phyloP scores from a whole-genome alignment of 2,329 filamentous ascomycete genomes.

The Fusarium siculi region DNA sequence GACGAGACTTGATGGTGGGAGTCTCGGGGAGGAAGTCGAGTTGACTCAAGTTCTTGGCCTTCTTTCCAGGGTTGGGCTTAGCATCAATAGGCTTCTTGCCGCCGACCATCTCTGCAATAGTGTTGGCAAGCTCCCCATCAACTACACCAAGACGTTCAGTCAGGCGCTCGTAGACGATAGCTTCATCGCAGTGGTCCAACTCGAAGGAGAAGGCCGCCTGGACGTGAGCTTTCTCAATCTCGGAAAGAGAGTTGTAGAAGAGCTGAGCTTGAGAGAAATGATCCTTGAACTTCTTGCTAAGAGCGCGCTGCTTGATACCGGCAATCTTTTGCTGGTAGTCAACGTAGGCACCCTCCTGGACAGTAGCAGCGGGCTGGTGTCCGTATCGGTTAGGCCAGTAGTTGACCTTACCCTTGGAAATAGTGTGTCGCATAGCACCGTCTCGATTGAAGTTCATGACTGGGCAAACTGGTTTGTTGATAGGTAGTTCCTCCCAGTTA shows the following conservation, averaged over 20 bases:
- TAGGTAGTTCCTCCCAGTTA: conserved; percentile 82
- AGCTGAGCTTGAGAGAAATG: conserved; percentile 82
- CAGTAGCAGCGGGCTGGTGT: conserved; percentile 71
- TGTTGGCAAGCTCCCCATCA: conserved; percentile 74
- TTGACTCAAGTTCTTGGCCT: conserved; percentile 74
- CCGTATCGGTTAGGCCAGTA: conserved; percentile 71
- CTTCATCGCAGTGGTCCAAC: conserved; percentile 84
- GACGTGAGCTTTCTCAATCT: conserved; percentile 75
- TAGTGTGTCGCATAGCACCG: conserved; percentile 76
- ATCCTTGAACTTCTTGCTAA: conserved; percentile 80
- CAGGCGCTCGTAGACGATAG: conserved; percentile 78
- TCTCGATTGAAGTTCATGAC: conserved; percentile 83
- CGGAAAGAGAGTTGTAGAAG: conserved; percentile 81
- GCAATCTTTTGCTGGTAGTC: conserved; percentile 71
- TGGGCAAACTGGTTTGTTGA: conserved; percentile 79
- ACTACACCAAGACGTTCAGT: conserved; percentile 76
- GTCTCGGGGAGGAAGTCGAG: conserved; percentile 70
- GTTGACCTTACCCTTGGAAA: conserved; percentile 74
- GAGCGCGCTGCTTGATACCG: conserved; percentile 76
- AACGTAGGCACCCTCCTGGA: conserved; percentile 72
- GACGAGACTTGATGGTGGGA: conserved; percentile 76
- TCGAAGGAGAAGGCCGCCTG: conserved; percentile 80
- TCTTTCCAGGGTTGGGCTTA: conserved; percentile 73
- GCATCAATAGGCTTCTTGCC: conserved; percentile 66
- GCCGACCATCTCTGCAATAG: conserved; percentile 76